Conservation (phyloP, 1,284 basidiomycete species). For the Apiotrichum domesticum region DNA sequence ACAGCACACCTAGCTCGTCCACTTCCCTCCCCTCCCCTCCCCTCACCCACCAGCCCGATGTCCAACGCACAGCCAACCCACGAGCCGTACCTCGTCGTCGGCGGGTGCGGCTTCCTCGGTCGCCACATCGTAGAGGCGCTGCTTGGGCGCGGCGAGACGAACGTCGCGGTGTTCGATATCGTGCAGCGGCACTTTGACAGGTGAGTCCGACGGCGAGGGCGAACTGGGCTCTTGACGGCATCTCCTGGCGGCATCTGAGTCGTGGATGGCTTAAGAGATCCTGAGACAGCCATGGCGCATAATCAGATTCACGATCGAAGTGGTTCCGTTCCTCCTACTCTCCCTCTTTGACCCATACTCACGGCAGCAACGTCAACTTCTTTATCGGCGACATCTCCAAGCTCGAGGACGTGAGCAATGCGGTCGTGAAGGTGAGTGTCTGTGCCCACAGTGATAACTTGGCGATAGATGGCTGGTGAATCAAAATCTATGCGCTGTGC, state of each 20-base stretch:
- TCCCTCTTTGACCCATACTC: not conserved
- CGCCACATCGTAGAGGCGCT: slow-evolving; percentile 81
- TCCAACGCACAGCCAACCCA: slow-evolving; percentile 18
- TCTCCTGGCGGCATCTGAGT: no score
- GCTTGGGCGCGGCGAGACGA: slow-evolving; percentile 64
- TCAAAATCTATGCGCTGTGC: no score
- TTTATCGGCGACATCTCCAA: slow-evolving; percentile 80
- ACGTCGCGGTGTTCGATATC: slow-evolving; percentile 78
- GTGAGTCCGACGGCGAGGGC: slow-evolving; percentile 26
- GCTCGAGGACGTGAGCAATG: slow-evolving; percentile 62
- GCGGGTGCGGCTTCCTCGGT: slow-evolving; percentile 87
- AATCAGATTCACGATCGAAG: no score
- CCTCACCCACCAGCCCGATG: slow-evolving; percentile 1
- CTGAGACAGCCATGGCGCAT: no score
- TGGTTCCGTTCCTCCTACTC: no score
- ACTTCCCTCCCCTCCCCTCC: not conserved
- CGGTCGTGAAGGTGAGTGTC: slow-evolving; percentile 62
- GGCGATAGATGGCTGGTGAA: not conserved
- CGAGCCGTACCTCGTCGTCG: slow-evolving; percentile 63
- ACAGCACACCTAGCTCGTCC: not conserved
- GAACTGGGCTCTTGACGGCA: no score
- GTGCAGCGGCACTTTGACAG: slow-evolving; percentile 72
- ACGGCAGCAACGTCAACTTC: slow-evolving; percentile 64
- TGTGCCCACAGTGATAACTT: no score
- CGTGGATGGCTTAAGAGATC: not conserved